Evolutionary conservation across 495 filamentous ascomycete genomes (phyloP).

Genomic region (Astrothelium subdiscretum): DNA sequence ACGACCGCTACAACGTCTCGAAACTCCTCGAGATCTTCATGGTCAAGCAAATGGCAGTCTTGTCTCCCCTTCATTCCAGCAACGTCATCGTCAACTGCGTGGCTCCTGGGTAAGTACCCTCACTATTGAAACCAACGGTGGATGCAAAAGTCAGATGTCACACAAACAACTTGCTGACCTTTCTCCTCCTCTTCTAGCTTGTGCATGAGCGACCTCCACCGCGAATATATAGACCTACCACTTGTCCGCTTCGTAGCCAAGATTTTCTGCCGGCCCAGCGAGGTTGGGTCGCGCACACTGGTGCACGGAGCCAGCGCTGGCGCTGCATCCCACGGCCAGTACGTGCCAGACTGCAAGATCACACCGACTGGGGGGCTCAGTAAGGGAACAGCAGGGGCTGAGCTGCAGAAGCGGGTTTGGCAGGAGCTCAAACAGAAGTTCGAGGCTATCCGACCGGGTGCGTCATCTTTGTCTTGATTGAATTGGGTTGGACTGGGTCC

Average conservation of each 20-base stretch:
- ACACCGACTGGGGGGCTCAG: constrained; percentile 12
- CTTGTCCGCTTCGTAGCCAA: constrained; percentile 7
- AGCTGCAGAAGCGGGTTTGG: constrained; percentile 21
- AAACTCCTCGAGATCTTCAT: constrained; percentile 25
- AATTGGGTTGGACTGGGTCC: too few species aligned
- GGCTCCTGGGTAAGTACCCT: not conserved
- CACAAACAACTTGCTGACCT: not conserved
- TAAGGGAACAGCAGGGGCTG: constrained; percentile 17
- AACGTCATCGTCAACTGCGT: constrained; percentile 30
- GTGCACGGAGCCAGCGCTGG: constrained; percentile 28
- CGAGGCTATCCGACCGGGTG: constrained; percentile 22
- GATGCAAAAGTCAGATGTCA: not conserved
- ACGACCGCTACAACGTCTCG: constrained; percentile 22
- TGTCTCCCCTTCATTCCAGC: constrained; percentile 8
- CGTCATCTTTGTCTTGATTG: constrained; percentile 6
- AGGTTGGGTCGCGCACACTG: constrained; percentile 32
- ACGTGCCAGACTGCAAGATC: constrained; percentile 23
- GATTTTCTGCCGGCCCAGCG: constrained; percentile 25
- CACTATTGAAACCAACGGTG: not conserved
- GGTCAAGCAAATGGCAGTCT: constrained; percentile 16
- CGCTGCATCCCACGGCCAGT: constrained; percentile 27
- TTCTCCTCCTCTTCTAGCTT: constrained; percentile 20
- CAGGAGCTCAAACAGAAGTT: constrained; percentile 20
- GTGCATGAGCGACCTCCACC: constrained; percentile 28
- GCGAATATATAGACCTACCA: constrained; percentile 11